Evolutionary conservation across 768 basidiomycete genomes (phyloP).

Genomic region (Termitomyces sp.): DNA sequence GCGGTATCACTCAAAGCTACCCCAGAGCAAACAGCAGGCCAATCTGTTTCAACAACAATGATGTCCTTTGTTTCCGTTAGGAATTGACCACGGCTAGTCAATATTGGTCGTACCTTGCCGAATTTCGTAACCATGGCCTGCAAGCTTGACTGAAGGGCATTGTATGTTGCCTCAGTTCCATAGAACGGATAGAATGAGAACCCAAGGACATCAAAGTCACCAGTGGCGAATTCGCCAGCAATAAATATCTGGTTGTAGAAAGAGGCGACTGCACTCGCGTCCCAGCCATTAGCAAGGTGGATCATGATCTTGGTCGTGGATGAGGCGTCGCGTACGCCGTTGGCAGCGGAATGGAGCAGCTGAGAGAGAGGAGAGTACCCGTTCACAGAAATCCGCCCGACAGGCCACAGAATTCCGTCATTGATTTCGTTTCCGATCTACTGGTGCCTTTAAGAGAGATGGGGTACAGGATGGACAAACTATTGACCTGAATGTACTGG

Average conservation of each 20-base stretch:
- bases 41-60: conserved; percentile 62
- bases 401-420: conserved; percentile 58
- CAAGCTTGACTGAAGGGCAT: conserved; percentile 43
- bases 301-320: conserved; percentile 45
- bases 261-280: conserved; percentile 33
- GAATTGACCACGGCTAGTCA: neutral
- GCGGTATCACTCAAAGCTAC: conserved; percentile 38
- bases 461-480: neutral
- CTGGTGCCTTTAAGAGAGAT: neutral
- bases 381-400: conserved; percentile 45
- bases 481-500: conserved; percentile 40
- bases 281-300: conserved; percentile 63
- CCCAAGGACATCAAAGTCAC: conserved; percentile 53
- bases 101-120: conserved; percentile 34
- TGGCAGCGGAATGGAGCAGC: conserved; percentile 53
- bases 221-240: conserved; percentile 39
- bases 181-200: conserved; percentile 68
- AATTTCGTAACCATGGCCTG: conserved; percentile 42
- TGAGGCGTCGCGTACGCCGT: conserved; percentile 44
- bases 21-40: conserved; percentile 46
- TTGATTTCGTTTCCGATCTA: conserved; percentile 66
- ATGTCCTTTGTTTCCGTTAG: conserved; percentile 28
- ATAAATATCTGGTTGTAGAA: conserved; percentile 51
- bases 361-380: conserved; percentile 51
- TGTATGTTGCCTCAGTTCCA: conserved; percentile 48